Conservation (phyloP, 2,329 filamentous ascomycete species). For the Neonectria ditissima region DNA sequence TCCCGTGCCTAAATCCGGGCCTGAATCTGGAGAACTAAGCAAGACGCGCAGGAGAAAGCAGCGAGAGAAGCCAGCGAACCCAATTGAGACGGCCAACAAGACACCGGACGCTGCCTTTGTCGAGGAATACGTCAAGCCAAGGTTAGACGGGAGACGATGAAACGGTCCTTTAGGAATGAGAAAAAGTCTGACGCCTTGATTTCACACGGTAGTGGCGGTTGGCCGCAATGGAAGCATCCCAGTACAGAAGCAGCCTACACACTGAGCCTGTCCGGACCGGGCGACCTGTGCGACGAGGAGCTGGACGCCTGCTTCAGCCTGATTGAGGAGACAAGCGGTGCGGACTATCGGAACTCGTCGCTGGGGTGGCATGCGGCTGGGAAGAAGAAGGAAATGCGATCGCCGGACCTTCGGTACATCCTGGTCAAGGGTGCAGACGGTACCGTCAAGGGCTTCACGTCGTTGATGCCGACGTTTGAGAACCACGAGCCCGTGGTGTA, state of each 20-base stretch:
- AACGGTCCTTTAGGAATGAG: background rate
- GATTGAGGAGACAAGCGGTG: constrained; percentile 72
- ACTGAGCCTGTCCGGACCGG: constrained; percentile 57
- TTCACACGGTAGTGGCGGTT: constrained; percentile 39
- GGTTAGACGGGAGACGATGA: constrained; percentile 48
- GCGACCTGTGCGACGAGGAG: constrained; percentile 56
- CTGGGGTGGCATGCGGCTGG: constrained; percentile 71
- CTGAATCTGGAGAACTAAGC: constrained; percentile 13
- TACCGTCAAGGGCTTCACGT: constrained; percentile 66
- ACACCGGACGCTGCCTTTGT: constrained; percentile 63
- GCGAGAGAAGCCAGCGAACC: constrained; percentile 41
- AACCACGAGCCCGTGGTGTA: constrained; percentile 76
- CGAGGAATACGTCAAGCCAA: constrained; percentile 58
- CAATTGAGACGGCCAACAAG: constrained; percentile 62
- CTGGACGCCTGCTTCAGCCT: constrained; percentile 66
- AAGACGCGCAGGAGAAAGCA: constrained; percentile 31
- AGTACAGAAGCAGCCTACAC: constrained; percentile 54
- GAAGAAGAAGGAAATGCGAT: constrained; percentile 77
- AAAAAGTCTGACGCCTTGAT: constrained; percentile 1
- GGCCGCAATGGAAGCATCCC: constrained; percentile 65
- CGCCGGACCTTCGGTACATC: constrained; percentile 75
- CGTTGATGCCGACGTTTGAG: constrained; percentile 79
- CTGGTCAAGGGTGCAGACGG: constrained; percentile 60
- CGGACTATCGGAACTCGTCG: constrained; percentile 72
- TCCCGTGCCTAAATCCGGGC: background rate